Base-by-base conservation (phyloP, 2,329 filamentous ascomycete species). In the Cercospora sojina region DNA sequence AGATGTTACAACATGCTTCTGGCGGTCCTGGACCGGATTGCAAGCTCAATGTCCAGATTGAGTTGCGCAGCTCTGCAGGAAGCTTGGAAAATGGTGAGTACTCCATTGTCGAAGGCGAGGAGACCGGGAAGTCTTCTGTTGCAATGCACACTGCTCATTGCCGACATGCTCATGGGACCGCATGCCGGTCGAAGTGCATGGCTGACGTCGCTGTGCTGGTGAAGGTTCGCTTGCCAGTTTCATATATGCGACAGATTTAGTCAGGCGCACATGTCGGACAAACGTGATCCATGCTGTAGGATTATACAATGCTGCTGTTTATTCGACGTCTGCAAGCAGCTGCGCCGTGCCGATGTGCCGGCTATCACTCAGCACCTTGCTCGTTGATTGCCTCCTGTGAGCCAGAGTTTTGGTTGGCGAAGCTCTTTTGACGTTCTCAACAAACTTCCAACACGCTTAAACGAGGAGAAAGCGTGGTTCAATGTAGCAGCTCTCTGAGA, bases 31-130 rank as follows among this genome's bases (percentile, higher is more conserved):
- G 13, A 5, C 23, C 20, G 10, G 18, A 18, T 38, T 25, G 13
- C 16, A 59, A 3, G 32, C 27, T 20, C 18, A 38, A 43, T 12
- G 8, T 27, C 20, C 38, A 59, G 32, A 59, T 59, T 12, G 5
- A 38, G 20, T 59, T 59, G n/a, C 57, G 57, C 23, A 59, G 10
- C 31, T 59, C 57, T 25, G 57, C 57, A 3, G 57, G 31, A 7
- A 59, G 18, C 18, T 16, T 38, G 23, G 20, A 41, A 35, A 59
- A 43, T 16, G 57, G 57, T 27, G 57, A 59, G 18, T 20, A 12
- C 10, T 59, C 57, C 57, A 59, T 59, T 23, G 4, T 12, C 0
- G 10, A 23, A 25, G 43, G 43, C 20, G 20, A 49, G 18, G 25
- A 49, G 43, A 10, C 10, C 5, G 10, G 20, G 25, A 12, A 23